Evolutionary conservation across 78 protist species (phyloP).

Genomic region (Dictyostelium brefeldianum): DNA sequence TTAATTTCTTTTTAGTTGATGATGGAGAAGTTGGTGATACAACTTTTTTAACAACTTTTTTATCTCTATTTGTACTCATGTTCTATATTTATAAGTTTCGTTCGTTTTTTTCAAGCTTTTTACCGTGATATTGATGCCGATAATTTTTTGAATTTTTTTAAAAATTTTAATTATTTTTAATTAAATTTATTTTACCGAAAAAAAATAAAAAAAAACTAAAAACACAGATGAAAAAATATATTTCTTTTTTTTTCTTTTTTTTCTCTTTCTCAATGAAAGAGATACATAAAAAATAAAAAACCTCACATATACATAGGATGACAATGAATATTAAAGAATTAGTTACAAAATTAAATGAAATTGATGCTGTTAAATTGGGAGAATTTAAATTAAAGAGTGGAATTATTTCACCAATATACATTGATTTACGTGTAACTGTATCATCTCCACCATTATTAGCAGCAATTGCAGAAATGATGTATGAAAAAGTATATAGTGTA

Average conservation of each 20-base stretch:
- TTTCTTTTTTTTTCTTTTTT: neutral
- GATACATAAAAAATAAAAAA: neutral
- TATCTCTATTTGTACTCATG: neutral
- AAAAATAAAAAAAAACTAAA: neutral
- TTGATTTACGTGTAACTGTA: constrained; percentile 89
- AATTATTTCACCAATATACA: constrained; percentile 88
- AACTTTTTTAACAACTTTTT: neutral
- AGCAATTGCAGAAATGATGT: constrained; percentile 77
- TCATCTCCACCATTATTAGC: constrained; percentile 80
- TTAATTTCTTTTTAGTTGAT: neutral
- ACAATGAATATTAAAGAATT: constrained; percentile 43
- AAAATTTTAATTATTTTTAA: neutral
- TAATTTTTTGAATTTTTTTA: neutral
- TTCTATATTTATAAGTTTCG: neutral
- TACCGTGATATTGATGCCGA: neutral
- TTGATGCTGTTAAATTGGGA: constrained; percentile 81
- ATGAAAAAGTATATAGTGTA: constrained; percentile 33
- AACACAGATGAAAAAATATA: neutral
- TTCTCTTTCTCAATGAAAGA: neutral
- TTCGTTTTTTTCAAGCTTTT: neutral
- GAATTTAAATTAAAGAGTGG: constrained; percentile 92
- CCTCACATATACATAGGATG: too few species aligned
- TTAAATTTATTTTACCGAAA: neutral
- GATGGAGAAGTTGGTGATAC: neutral
- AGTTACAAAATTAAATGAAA: constrained; percentile 62